Evolutionary conservation across 1,284 basidiomycete genomes (phyloP).

Genomic region (Coniferiporia sulphurascens): DNA sequence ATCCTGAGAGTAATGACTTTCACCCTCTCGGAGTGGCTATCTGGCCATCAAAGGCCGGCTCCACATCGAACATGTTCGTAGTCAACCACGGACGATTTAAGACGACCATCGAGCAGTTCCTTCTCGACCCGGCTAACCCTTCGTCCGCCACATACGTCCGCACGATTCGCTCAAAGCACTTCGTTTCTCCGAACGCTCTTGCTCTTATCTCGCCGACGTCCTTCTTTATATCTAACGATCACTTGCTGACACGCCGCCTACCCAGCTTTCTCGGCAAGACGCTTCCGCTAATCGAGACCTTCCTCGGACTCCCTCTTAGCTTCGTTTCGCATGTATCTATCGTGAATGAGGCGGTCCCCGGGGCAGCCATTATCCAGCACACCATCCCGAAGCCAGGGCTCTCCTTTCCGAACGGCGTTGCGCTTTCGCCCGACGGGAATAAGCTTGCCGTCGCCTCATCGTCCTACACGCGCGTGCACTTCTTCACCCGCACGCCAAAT

Average conservation of each 20-base stretch:
- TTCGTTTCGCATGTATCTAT: slow-evolving; percentile 55
- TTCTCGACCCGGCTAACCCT: slow-evolving; percentile 39
- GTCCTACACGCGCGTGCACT: slow-evolving; percentile 38
- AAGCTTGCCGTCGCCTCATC: slow-evolving; percentile 55
- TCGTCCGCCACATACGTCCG: slow-evolving; percentile 45
- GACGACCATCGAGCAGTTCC: slow-evolving; percentile 62
- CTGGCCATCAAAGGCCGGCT: slow-evolving; percentile 40
- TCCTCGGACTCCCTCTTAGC: slow-evolving; percentile 50
- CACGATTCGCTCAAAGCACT: slow-evolving; percentile 50
- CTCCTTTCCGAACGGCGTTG: slow-evolving; percentile 64
- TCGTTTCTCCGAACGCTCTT: slow-evolving; percentile 60
- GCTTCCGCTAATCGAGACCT: slow-evolving; percentile 49
- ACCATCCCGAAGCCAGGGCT: slow-evolving; percentile 41
- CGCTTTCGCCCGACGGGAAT: slow-evolving; percentile 44
- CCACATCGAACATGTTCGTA: slow-evolving; percentile 51
- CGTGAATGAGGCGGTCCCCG: slow-evolving; percentile 22
- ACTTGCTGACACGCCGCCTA: slow-evolving; percentile 58
- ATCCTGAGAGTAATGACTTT: slow-evolving; percentile 45
- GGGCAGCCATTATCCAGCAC: slow-evolving; percentile 30
- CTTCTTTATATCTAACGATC: slow-evolving; percentile 69
- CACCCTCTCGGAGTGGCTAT: slow-evolving; percentile 54
- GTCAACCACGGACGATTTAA: slow-evolving; percentile 57
- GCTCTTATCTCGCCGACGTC: slow-evolving; percentile 54
- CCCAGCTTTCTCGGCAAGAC: slow-evolving; percentile 42
- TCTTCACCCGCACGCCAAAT: slow-evolving; percentile 47